Evolutionary conservation across 2,329 filamentous ascomycete species (phyloP).

Genomic region (Arthrinium puccinioides): DNA sequence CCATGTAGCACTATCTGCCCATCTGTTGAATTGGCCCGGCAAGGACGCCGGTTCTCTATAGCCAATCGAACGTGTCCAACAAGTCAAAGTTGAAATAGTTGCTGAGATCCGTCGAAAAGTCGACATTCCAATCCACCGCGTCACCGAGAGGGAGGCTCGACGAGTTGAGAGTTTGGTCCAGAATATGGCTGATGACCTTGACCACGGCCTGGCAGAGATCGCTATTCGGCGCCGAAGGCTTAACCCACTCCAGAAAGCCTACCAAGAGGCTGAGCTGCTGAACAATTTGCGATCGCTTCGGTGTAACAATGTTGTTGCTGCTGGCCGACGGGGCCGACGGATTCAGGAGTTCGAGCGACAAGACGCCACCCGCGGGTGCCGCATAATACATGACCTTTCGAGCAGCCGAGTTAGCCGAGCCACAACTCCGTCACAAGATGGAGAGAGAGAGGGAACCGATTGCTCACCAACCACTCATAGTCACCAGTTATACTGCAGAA

Average conservation of each 20-base stretch:
- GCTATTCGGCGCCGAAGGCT: slow-evolving; percentile 33
- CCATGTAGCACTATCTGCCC: no score
- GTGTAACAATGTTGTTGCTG: neutral
- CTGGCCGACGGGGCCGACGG: neutral
- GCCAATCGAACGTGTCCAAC: slow-evolving; percentile 36
- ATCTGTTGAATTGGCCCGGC: no score
- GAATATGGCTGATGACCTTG: slow-evolving; percentile 33
- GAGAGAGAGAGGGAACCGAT: no score
- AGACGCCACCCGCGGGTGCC: slow-evolving; percentile 34
- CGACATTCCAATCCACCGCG: slow-evolving; percentile 20
- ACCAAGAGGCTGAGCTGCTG: slow-evolving; percentile 38
- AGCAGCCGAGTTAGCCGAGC: neutral
- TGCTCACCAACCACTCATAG: slow-evolving; percentile 35
- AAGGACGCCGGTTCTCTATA: no score
- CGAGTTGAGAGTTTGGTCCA: slow-evolving; percentile 36
- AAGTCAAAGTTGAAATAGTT: slow-evolving; percentile 32
- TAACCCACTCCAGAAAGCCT: slow-evolving; percentile 39
- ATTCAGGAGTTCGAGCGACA: slow-evolving; percentile 32
- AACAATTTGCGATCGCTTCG: slow-evolving; percentile 31
- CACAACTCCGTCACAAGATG: neutral
- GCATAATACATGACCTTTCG: slow-evolving; percentile 38
- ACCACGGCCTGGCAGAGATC: slow-evolving; percentile 34
- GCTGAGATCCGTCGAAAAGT: slow-evolving; percentile 11
- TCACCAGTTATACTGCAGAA: slow-evolving; percentile 29
- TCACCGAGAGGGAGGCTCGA: slow-evolving; percentile 7